Percentiles rank a stretch among this genome's conserved stretches.
Conservation (phyloP, 768 basidiomycete species). For the Thelephora aurantiotincta region DNA sequence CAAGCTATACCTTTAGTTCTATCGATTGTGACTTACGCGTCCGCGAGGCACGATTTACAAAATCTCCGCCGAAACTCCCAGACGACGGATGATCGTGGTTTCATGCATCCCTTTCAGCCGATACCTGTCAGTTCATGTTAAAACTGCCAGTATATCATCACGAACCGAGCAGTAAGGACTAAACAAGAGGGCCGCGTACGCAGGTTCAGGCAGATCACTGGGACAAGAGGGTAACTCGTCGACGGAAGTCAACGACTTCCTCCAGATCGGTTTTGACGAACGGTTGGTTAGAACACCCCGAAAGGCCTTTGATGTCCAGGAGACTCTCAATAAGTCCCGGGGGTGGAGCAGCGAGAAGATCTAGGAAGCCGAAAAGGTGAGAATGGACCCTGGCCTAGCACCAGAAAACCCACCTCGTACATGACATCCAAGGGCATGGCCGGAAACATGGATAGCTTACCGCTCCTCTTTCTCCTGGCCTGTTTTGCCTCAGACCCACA, state of each 20-base stretch:
- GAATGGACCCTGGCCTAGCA: background rate
- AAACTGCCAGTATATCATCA: background rate
- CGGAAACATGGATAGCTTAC: background rate
- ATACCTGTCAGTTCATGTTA: background rate
- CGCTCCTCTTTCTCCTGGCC: background rate
- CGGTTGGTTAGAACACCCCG: slow-evolving; percentile 8
- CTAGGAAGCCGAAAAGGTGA: background rate
- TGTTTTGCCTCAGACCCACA: background rate
- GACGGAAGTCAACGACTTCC: slow-evolving; percentile 3
- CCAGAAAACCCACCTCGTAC: background rate
- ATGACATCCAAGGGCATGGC: background rate
- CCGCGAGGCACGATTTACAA: slow-evolving; percentile 4
- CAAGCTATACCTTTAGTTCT: background rate
- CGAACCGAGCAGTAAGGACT: slow-evolving; percentile 8
- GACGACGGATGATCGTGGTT: slow-evolving; percentile 2
- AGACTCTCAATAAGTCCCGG: slow-evolving; percentile 8
- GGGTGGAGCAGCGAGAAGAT: slow-evolving; percentile 7
- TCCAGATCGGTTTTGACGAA: slow-evolving; percentile 5
- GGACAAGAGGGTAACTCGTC: slow-evolving; percentile 9
- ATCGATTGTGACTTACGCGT: background rate
- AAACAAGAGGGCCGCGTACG: slow-evolving; percentile 10
- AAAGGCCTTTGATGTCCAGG: slow-evolving; percentile 7
- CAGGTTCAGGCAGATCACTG: slow-evolving; percentile 6
- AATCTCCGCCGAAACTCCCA: slow-evolving; percentile 7
- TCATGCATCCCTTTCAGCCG: slow-evolving; percentile 5